Percentiles rank a stretch among this genome's conserved stretches.
Conservation (phyloP, 805 yeast genomes). For the Kuraishia hungarica region DNA sequence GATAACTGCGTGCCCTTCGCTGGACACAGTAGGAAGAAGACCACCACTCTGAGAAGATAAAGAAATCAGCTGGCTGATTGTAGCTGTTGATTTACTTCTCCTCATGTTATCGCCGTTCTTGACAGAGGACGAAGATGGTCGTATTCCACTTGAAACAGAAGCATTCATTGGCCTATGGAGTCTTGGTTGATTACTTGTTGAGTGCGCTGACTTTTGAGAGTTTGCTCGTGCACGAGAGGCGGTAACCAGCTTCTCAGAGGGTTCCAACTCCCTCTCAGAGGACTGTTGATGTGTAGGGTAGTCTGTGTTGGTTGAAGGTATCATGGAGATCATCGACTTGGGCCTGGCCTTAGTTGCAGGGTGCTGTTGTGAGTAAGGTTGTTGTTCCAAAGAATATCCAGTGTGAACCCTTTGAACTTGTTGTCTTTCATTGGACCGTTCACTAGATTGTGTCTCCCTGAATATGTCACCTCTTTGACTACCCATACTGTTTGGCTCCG, state of each 20-base stretch:
- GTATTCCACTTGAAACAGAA: constrained; percentile 10
- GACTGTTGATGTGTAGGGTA: not conserved
- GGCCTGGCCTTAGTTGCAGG: not conserved
- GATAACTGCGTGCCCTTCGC: constrained; percentile 46
- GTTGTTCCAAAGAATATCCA: no score
- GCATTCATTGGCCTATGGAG: not conserved
- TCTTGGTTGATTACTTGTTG: not conserved
- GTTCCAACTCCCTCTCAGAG: not conserved
- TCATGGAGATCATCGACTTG: not conserved
- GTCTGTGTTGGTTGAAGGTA: not conserved
- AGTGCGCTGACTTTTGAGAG: not conserved
- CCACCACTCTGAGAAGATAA: constrained; percentile 15
- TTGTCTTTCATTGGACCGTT: no score
- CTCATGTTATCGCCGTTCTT: not conserved
- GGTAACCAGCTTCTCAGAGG: not conserved
- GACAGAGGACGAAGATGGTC: not conserved
- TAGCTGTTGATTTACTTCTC: constrained; percentile 22
- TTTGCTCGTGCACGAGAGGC: not conserved
- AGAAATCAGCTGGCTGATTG: constrained; percentile 12
- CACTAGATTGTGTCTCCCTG: constrained; percentile 1
- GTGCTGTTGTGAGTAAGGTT: no score
- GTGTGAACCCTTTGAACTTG: not conserved
- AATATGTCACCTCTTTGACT: constrained; percentile 6
- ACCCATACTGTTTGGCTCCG: not conserved
- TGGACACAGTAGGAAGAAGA: constrained; percentile 39